Percentiles rank a stretch among this genome's conserved stretches.
These are phyloP conservation scores for Alisma plantagoaquatica DNA, from an alignment of 106 monocot species.

Conservation along the genomic window DNA sequence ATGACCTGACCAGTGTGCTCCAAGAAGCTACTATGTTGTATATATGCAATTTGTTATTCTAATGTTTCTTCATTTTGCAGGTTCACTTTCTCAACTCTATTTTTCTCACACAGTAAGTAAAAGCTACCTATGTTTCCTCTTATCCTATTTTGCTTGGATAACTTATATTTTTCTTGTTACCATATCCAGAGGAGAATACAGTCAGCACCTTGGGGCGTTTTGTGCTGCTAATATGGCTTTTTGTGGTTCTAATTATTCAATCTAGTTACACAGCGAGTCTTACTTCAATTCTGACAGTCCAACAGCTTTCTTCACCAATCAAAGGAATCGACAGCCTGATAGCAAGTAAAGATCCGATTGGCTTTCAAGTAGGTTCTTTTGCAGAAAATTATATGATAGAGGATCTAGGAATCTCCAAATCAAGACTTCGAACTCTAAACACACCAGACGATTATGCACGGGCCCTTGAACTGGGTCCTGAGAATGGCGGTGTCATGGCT, in stretches of 20 bases:
- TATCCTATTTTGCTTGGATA: neutral
- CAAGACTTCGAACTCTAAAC: slow-evolving; percentile 45
- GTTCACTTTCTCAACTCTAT: slow-evolving; percentile 85
- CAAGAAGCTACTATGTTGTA: no score
- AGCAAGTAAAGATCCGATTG: slow-evolving; percentile 53
- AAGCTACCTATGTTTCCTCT: neutral
- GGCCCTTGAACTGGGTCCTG: slow-evolving; percentile 64
- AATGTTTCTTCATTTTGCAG: slow-evolving; percentile 24
- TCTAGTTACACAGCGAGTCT: slow-evolving; percentile 20
- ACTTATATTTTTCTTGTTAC: neutral
- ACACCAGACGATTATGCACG: slow-evolving; percentile 35
- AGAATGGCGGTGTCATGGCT: slow-evolving; percentile 67
- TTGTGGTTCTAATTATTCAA: slow-evolving; percentile 18
- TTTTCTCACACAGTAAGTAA: slow-evolving; percentile 75
- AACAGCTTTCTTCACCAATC: slow-evolving; percentile 33
- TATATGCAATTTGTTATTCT: no score
- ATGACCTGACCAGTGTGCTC: no score
- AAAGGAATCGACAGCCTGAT: slow-evolving; percentile 56
- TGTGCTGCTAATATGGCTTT: slow-evolving; percentile 14
- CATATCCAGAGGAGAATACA: slow-evolving; percentile 18
- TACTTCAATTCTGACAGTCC: slow-evolving; percentile 19
- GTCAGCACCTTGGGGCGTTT: slow-evolving; percentile 14
- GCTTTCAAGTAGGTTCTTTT: slow-evolving; percentile 77
- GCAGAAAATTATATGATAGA: slow-evolving; percentile 57
- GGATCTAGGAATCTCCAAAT: slow-evolving; percentile 45